A percentile compares a stretch with the other conserved stretches of the same genome.
These are phyloP conservation scores for Cladosporium sp. DNA, from an alignment of 2,329 filamentous ascomycete genomes.

Conservation along the genomic window DNA sequence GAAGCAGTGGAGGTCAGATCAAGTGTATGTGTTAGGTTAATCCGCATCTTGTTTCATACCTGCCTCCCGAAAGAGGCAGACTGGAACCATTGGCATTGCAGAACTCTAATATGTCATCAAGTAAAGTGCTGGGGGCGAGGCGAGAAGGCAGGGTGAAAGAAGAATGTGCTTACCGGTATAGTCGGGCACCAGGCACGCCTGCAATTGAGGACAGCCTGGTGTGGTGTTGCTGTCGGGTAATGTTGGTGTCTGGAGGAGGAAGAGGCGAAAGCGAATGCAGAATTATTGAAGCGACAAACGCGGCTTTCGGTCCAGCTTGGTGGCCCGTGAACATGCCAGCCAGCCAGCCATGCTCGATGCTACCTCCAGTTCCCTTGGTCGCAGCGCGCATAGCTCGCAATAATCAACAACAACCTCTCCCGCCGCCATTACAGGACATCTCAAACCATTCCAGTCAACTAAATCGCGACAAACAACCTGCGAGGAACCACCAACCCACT, in stretches of 20 bases:
- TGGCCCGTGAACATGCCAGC: neutral
- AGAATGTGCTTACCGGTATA: constrained; percentile 6
- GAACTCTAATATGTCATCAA: constrained; percentile 51
- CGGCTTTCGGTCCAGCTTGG: neutral
- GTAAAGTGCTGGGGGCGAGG: neutral
- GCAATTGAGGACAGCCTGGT: neutral
- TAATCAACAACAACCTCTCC: neutral
- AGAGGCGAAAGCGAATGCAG: neutral
- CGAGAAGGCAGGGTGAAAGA: neutral
- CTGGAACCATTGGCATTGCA: constrained; percentile 50
- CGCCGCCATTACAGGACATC: neutral
- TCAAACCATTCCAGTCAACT: neutral
- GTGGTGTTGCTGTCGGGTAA: neutral
- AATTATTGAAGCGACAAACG: neutral
- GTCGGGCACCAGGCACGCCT: neutral
- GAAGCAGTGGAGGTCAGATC: constrained; percentile 41
- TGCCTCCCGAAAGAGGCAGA: constrained; percentile 7
- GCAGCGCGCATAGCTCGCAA: neutral
- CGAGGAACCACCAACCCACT: neutral
- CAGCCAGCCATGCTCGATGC: neutral
- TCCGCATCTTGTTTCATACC: constrained; percentile 44
- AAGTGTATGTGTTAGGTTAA: constrained; percentile 48
- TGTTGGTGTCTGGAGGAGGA: constrained; percentile 10
- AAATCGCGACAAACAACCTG: neutral
- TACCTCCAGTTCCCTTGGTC: neutral